A percentile compares a stretch with the other conserved stretches of the same genome.
Evolutionary conservation across 1,284 basidiomycete species (phyloP).

Genomic region (Ustilago nuda): DNA sequence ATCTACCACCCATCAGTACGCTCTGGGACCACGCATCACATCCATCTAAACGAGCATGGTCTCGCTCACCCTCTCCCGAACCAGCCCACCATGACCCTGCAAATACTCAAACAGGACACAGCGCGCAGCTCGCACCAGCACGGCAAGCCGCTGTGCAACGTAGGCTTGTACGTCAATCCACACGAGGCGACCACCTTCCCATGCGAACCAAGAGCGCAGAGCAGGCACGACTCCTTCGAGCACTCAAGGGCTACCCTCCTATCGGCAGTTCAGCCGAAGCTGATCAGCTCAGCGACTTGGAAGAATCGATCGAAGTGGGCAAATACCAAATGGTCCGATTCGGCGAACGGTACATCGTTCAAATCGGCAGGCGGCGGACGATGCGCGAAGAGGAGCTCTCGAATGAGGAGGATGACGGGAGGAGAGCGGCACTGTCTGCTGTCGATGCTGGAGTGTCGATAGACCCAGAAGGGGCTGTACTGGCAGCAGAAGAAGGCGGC

Average conservation of each 20-base stretch:
- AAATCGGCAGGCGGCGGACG: constrained; percentile 59
- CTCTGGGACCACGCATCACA: constrained; percentile 49
- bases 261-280: constrained; percentile 57
- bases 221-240: constrained; percentile 52
- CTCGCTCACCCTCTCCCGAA: constrained; percentile 44
- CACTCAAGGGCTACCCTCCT: constrained; percentile 59
- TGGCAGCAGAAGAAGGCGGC: constrained; percentile 13
- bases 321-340: constrained; percentile 57
- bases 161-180: constrained; percentile 43
- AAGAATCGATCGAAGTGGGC: constrained; percentile 57
- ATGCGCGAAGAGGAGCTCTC: constrained; percentile 60
- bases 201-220: constrained; percentile 44
- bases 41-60: constrained; percentile 46
- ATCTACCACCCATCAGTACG: constrained; percentile 41
- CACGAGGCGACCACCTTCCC: constrained; percentile 56
- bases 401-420: constrained; percentile 55
- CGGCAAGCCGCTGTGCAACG: constrained; percentile 36
- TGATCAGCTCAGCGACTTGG: constrained; percentile 63
- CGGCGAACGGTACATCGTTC: constrained; percentile 61
- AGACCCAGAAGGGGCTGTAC: constrained; percentile 12
- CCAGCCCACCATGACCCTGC: constrained; percentile 20
- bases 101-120: constrained; percentile 21
- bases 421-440: constrained; percentile 28
- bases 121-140: constrained; percentile 30
- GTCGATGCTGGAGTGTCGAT: constrained; percentile 28